Conservation (phyloP, 345 rosid species). For the Cardiospermum halicacabum region DNA sequence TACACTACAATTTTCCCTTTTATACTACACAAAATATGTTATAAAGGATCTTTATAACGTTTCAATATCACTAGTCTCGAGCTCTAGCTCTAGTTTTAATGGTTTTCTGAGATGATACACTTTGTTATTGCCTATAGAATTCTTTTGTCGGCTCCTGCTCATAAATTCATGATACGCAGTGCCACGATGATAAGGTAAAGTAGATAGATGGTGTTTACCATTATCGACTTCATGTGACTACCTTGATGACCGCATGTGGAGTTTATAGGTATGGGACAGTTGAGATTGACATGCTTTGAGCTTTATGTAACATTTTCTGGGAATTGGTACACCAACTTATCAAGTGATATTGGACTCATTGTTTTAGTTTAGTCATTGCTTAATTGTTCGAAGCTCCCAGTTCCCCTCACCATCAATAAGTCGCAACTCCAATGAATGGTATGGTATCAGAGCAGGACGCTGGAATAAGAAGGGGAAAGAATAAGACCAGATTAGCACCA, state of each 20-base stretch:
- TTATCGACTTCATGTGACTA: not conserved
- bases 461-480: constrained; percentile 19
- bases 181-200: not conserved
- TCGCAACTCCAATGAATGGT: constrained; percentile 74
- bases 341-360: not conserved
- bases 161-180: not conserved
- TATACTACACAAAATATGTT: constrained; percentile 9
- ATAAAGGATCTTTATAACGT: not conserved
- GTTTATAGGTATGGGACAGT: not conserved
- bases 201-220: not conserved
- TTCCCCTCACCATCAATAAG: constrained; percentile 93
- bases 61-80: not conserved
- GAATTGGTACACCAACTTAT: constrained; percentile 6
- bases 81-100: constrained; percentile 5
- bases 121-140: not conserved
- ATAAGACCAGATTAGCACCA: too few species aligned
- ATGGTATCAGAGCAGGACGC: constrained; percentile 96
- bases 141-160: not conserved
- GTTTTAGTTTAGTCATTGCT: constrained; percentile 30
- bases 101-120: constrained; percentile 1
- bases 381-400: constrained; percentile 85
- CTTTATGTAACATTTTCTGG: not conserved
- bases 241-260: not conserved
- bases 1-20: constrained; percentile 15
- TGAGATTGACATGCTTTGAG: not conserved